Evolutionary conservation across 2,329 filamentous ascomycete genomes (phyloP).

Genomic region (Diaporthe ampelina): DNA sequence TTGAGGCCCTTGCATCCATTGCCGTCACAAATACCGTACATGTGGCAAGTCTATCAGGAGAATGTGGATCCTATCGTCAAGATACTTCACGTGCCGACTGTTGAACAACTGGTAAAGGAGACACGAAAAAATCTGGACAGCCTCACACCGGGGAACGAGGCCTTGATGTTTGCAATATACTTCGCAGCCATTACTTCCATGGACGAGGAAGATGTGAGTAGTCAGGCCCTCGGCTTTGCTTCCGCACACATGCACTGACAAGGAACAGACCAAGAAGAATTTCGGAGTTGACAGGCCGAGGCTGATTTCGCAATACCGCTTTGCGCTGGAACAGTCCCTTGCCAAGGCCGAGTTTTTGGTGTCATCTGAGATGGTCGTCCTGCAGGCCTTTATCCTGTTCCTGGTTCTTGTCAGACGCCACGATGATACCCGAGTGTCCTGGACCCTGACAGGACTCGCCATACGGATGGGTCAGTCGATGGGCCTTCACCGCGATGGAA

Average conservation of each 20-base stretch:
- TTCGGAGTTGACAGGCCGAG: constrained; percentile 63
- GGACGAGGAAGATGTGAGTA: constrained; percentile 69
- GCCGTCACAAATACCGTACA: constrained; percentile 73
- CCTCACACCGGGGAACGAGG: constrained; percentile 69
- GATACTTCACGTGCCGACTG: constrained; percentile 77
- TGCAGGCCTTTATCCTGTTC: constrained; percentile 74
- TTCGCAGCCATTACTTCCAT: constrained; percentile 71
- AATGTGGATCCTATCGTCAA: constrained; percentile 82
- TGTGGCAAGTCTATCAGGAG: constrained; percentile 80
- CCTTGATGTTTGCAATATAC: constrained; percentile 75
- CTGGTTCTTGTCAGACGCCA: constrained; percentile 66
- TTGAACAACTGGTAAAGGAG: constrained; percentile 72
- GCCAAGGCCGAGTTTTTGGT: constrained; percentile 73
- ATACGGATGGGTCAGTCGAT: constrained; percentile 68
- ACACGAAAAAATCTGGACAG: constrained; percentile 71
- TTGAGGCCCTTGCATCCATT: constrained; percentile 75
- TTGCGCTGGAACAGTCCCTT: constrained; percentile 71
- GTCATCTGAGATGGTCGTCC: constrained; percentile 68
- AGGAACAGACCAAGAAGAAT: constrained; percentile 61
- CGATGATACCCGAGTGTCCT: constrained; percentile 68
- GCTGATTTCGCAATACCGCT: constrained; percentile 63
- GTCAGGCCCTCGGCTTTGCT: not conserved
- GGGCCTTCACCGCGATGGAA: constrained; percentile 71
- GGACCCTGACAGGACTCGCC: constrained; percentile 75
- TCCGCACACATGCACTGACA: not conserved